Evolutionary conservation across 345 rosid species (phyloP).

Genomic region (rapeseed (Brassica napus)): DNA sequence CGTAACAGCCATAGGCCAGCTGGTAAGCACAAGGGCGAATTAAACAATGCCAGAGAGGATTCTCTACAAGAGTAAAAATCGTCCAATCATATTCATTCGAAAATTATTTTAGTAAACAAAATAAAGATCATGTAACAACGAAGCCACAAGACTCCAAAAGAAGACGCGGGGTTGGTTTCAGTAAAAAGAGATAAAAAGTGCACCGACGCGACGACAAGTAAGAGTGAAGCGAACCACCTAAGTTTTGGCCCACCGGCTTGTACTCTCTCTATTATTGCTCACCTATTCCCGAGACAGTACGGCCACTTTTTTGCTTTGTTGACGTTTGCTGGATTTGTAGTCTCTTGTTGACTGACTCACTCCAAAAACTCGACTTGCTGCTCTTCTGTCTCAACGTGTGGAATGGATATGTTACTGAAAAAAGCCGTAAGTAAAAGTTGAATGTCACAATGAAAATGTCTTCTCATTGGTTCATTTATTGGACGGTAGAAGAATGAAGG

Average conservation of each 20-base stretch:
- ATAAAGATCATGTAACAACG: not conserved
- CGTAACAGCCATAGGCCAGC: constrained; percentile 37
- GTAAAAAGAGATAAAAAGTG: constrained; percentile 29
- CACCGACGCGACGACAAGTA: constrained; percentile 48
- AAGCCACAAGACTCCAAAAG: constrained; percentile 27
- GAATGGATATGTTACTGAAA: constrained; percentile 14
- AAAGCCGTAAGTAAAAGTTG: constrained; percentile 10
- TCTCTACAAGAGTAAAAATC: constrained; percentile 11
- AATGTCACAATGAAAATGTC: not conserved
- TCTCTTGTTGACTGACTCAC: constrained; percentile 31
- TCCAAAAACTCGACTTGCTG: constrained; percentile 7
- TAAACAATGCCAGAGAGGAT: constrained; percentile 43
- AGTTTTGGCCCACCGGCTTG: constrained; percentile 36
- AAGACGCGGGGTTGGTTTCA: constrained; percentile 30
- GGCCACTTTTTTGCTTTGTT: constrained; percentile 34
- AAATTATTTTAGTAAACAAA: not conserved
- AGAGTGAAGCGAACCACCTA: constrained; percentile 29
- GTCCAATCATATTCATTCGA: not conserved
- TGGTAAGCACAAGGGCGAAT: constrained; percentile 44
- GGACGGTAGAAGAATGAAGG: constrained; percentile 33
- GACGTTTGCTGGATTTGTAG: constrained; percentile 36
- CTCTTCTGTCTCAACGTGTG: constrained; percentile 36
- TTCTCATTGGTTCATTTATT: constrained; percentile 13
- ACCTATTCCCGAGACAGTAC: constrained; percentile 26
- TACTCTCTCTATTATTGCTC: constrained; percentile 10